Base-by-base conservation (phyloP, 805 yeast species). In the Starmerella vaccinii region DNA sequence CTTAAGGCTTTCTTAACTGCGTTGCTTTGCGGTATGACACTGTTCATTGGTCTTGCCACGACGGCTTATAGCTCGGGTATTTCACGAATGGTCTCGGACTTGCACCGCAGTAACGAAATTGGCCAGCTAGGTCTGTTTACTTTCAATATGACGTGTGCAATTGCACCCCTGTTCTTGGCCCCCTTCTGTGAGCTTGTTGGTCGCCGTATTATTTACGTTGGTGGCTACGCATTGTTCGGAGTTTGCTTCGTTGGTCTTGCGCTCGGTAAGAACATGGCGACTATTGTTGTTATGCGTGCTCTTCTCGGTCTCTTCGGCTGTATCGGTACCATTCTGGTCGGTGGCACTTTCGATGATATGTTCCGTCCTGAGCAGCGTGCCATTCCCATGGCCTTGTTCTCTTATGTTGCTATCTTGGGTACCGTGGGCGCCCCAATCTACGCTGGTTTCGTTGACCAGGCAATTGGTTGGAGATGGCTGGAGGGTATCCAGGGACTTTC, bases 11-110 rank as follows among this genome's bases (percentile, higher is more conserved):
- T 54, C 29, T 63, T 82, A 63, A 87, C 97, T 0, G 63, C 82
- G 27, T 56, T 80, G 9, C 70, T 85, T 22, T 80, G 95, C 1
- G 57, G 78, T 29, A 73, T 84, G 55, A 96, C 89, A 46, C 81
- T 89, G 51, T 77, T 87, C 61, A 95, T 90, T 27, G 97, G 97
- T 2, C 88, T 85, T 65, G 96, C 96, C 37, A 85, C 95, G 4
- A 83, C 96, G 1, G 83, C 90, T 63, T 82, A 86, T 60, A 82
- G 95, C 23, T 95, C 95, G 59, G 92, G 94, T 41, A 69, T 89
- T 71, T 82, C 16, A 78, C 86, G 53, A 69, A 71, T 54, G 81
- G 48, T 44, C n/a, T 37, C 81, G 13, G 74, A 78, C 59, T 72
- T 87, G 21, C 86, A 87, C 63, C 77, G 78, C 48, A 74, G 81